These are phyloP conservation scores for Fusarium sp. DNA, from an alignment of 2,329 filamentous ascomycete species.

Conservation along the genomic window DNA sequence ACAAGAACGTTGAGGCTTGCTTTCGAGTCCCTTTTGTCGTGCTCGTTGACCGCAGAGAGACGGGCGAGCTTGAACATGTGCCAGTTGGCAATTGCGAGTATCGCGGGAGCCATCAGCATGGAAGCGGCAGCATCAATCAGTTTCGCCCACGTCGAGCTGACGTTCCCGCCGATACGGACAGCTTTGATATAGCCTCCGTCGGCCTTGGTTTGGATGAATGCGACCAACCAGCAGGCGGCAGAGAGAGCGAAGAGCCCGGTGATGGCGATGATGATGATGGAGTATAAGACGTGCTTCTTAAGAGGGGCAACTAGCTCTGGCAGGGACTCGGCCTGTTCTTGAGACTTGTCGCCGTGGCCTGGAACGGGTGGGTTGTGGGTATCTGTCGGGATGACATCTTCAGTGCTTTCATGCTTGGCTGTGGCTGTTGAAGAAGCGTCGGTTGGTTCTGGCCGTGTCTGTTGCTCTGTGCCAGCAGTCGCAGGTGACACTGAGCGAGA, in stretches of 20 bases:
- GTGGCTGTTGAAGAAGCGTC: background rate
- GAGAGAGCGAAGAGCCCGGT: background rate
- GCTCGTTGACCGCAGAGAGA: constrained; percentile 27
- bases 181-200: constrained; percentile 17
- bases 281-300: constrained; percentile 26
- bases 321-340: background rate
- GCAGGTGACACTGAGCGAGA: background rate
- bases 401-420: background rate
- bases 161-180: constrained; percentile 8
- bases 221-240: constrained; percentile 12
- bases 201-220: constrained; percentile 4
- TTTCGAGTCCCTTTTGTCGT: constrained; percentile 11
- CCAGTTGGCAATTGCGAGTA: constrained; percentile 21
- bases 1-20: constrained; percentile 31
- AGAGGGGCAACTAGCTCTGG: background rate
- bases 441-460: background rate
- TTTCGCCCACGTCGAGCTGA: constrained; percentile 24
- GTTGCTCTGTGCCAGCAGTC: background rate
- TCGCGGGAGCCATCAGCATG: constrained; percentile 21
- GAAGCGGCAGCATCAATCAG: constrained; percentile 30
- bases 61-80: constrained; percentile 35
- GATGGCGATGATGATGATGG: constrained; percentile 4
- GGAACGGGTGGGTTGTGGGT: background rate
- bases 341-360: background rate
- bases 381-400: background rate